Percentiles rank a stretch among this genome's conserved stretches.
phyloP scores from a whole-genome alignment of 768 basidiomycete species.

The Lactarius psammicola region DNA sequence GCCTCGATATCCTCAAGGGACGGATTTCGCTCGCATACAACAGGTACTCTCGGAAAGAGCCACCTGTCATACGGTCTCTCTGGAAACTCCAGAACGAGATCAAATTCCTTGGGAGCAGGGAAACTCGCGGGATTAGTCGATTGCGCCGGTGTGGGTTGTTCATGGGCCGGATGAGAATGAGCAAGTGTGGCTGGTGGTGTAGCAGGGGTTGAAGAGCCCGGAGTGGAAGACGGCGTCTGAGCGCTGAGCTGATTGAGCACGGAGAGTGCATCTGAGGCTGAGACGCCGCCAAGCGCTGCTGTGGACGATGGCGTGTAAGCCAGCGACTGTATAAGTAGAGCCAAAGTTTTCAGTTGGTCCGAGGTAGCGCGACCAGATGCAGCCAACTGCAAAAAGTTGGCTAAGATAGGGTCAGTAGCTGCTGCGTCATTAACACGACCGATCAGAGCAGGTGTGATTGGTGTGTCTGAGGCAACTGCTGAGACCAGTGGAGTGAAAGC shows the following conservation, averaged over 20 bases:
- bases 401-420: slow-evolving; percentile 62
- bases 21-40: slow-evolving; percentile 46
- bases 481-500: slow-evolving; percentile 45
- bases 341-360: slow-evolving; percentile 66
- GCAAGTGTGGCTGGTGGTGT: slow-evolving; percentile 4
- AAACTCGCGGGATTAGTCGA: slow-evolving; percentile 11
- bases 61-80: slow-evolving; percentile 64
- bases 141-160: slow-evolving; percentile 1
- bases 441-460: slow-evolving; percentile 57
- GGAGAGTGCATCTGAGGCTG: slow-evolving; percentile 16
- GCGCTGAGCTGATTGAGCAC: slow-evolving; percentile 8
- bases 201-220: slow-evolving; percentile 11
- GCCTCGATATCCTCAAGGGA: slow-evolving; percentile 28
- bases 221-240: slow-evolving; percentile 10
- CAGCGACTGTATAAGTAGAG: slow-evolving; percentile 69
- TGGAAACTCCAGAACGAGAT: slow-evolving; percentile 69
- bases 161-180: slow-evolving; percentile 2
- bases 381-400: slow-evolving; percentile 62
- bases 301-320: slow-evolving; percentile 36
- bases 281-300: slow-evolving; percentile 3
- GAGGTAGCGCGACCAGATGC: slow-evolving; percentile 59
- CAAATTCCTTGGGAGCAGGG: slow-evolving; percentile 56
- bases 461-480: slow-evolving; percentile 44
- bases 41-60: slow-evolving; percentile 62
- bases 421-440: slow-evolving; percentile 66